phyloP scores from a whole-genome alignment of 148 eudicot species.

The Silene latifolia region DNA sequence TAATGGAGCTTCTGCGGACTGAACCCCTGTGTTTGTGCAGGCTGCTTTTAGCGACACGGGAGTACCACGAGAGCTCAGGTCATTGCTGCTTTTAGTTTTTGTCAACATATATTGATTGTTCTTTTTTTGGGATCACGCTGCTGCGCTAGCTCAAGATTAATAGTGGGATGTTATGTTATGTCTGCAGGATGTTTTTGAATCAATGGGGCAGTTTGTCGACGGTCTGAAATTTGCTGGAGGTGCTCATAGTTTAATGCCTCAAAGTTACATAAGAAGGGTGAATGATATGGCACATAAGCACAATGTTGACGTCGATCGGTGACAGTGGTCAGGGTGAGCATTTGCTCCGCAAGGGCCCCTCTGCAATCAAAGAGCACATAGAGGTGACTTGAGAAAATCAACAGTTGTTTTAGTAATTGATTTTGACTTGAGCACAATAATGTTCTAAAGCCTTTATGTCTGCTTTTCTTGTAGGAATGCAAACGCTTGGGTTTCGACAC shows the following conservation, averaged over 20 bases:
- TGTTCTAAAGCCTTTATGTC: slow-evolving; percentile 8
- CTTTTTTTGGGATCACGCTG: no score
- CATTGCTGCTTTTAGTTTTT: no score
- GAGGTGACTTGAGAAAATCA: slow-evolving; percentile 48
- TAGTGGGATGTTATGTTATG: not conserved
- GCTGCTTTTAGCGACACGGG: no score
- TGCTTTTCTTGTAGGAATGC: slow-evolving; percentile 53
- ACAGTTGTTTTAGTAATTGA: not conserved
- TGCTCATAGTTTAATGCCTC: slow-evolving; percentile 65
- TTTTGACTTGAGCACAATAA: not conserved
- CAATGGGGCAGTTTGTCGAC: slow-evolving; percentile 93
- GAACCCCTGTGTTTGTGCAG: no score
- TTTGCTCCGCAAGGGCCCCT: slow-evolving; percentile 64
- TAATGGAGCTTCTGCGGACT: no score
- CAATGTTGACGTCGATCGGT: slow-evolving; percentile 80
- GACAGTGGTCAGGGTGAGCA: slow-evolving; percentile 98
- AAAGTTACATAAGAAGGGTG: slow-evolving; percentile 60
- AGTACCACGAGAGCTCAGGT: no score
- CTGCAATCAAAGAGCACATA: slow-evolving; percentile 68
- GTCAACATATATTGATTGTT: no score
- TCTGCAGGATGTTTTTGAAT: slow-evolving; percentile 77
- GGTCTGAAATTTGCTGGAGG: slow-evolving; percentile 87
- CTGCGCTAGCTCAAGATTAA: no score
- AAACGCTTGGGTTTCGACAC: slow-evolving; percentile 89
- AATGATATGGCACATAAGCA: slow-evolving; percentile 84